phyloP scores from a whole-genome alignment of 768 basidiomycete genomes.

The Suillus fuscotomentosus region DNA sequence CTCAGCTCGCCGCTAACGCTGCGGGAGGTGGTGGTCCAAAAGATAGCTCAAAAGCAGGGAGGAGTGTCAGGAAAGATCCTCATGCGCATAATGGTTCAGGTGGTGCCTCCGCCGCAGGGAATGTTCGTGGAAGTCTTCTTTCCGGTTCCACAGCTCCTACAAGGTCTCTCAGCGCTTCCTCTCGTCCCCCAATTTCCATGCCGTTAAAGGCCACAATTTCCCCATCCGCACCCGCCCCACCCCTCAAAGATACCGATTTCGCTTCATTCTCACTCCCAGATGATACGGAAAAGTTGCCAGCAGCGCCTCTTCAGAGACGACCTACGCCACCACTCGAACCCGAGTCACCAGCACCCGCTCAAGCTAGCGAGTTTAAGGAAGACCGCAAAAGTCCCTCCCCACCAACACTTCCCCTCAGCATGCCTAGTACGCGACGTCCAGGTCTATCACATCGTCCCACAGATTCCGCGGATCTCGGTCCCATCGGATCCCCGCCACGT shows the following conservation, averaged over 20 bases:
- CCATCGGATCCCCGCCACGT: constrained; percentile 78
- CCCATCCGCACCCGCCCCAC: constrained; percentile 77
- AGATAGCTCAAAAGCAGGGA: constrained; percentile 35
- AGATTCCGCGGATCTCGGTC: constrained; percentile 63
- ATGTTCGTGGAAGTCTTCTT: constrained; percentile 25
- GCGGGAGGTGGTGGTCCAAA: constrained; percentile 29
- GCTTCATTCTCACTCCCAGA: constrained; percentile 67
- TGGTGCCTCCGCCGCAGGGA: constrained; percentile 9
- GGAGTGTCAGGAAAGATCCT: constrained; percentile 34
- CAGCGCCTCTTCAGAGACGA: constrained; percentile 37
- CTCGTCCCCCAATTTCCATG: constrained; percentile 64
- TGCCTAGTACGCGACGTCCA: constrained; percentile 43
- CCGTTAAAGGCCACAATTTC: constrained; percentile 71
- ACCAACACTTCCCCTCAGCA: constrained; percentile 52
- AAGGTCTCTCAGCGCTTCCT: constrained; percentile 40
- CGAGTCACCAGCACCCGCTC: constrained; percentile 7
- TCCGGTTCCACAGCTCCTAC: constrained; percentile 71
- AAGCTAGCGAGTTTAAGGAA: constrained; percentile 16
- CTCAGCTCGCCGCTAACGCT: constrained; percentile 60
- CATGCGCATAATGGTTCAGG: constrained; percentile 22
- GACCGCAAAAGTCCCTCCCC: constrained; percentile 38
- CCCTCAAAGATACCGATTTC: constrained; percentile 74
- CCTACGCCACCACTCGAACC: constrained; percentile 1
- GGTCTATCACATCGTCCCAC: constrained; percentile 35
- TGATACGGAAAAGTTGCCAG: constrained; percentile 48